These are phyloP conservation scores for Alternaria burnsii DNA, from an alignment of 2,329 filamentous ascomycete species.

Conservation along the genomic window DNA sequence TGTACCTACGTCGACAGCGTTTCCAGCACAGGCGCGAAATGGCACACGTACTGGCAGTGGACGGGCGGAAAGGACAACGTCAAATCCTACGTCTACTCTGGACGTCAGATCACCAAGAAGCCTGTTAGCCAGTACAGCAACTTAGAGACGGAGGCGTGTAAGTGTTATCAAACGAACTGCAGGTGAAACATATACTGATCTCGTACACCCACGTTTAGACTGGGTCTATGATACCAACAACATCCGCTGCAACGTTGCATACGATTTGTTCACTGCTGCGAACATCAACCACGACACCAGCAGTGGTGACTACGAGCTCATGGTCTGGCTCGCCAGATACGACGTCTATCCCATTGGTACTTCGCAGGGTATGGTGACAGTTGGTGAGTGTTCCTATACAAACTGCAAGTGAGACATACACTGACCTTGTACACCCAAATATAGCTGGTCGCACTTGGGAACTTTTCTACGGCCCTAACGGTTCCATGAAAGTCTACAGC, in stretches of 20 bases:
- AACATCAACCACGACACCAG: slow-evolving; percentile 32
- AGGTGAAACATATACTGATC: not conserved
- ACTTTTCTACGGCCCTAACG: slow-evolving; percentile 67
- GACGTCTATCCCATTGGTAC: slow-evolving; percentile 29
- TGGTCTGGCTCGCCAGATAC: slow-evolving; percentile 35
- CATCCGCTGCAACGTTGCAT: slow-evolving; percentile 36
- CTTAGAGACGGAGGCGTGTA: slow-evolving; percentile 27
- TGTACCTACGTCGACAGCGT: slow-evolving; percentile 33
- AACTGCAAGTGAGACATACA: not conserved
- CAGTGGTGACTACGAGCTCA: slow-evolving; percentile 38
- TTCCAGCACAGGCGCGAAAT: slow-evolving; percentile 23
- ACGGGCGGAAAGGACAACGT: slow-evolving; percentile 33
- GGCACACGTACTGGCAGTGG: slow-evolving; percentile 31
- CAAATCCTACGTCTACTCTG: slow-evolving; percentile 35
- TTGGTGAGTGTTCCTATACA: slow-evolving; percentile 44
- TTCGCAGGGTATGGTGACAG: slow-evolving; percentile 43
- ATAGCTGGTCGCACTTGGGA: slow-evolving; percentile 59
- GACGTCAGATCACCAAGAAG: slow-evolving; percentile 28
- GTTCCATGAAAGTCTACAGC: slow-evolving; percentile 67
- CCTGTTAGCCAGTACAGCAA: slow-evolving; percentile 29
- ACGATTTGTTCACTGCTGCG: slow-evolving; percentile 35
- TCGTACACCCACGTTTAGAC: not conserved
- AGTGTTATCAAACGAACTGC: not conserved
- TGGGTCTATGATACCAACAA: slow-evolving; percentile 30
- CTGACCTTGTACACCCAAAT: not conserved